Evolutionary conservation across 2,329 filamentous ascomycete genomes (phyloP).

Genomic region (Chrysosphaeria jannelii): DNA sequence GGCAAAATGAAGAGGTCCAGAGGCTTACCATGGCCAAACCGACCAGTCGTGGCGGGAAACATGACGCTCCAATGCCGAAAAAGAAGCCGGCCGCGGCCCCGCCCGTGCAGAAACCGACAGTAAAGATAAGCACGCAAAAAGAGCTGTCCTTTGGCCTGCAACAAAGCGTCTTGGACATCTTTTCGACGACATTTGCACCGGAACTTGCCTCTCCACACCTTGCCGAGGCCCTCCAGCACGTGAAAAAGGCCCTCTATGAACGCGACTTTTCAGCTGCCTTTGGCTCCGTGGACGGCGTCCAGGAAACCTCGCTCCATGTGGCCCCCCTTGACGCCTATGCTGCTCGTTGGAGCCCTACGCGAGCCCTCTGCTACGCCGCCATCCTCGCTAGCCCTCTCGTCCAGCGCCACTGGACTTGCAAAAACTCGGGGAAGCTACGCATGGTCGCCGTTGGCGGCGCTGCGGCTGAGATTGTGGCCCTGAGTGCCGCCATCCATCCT

Average conservation of each 20-base stretch:
- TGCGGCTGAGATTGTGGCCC: slow-evolving; percentile 28
- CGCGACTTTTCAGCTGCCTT: slow-evolving; percentile 67
- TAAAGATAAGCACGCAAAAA: no score
- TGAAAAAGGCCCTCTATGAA: slow-evolving; percentile 65
- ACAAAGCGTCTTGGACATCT: slow-evolving; percentile 31
- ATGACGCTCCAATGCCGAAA: no score
- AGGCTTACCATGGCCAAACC: no score
- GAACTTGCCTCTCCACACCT: slow-evolving; percentile 18
- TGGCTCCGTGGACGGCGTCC: slow-evolving; percentile 8
- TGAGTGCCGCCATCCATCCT: slow-evolving; percentile 9
- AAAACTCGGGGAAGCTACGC: neutral
- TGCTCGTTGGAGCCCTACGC: slow-evolving; percentile 64
- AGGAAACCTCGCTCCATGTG: neutral
- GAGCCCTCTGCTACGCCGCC: slow-evolving; percentile 51
- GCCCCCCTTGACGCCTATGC: slow-evolving; percentile 48
- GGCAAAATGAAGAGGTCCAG: no score
- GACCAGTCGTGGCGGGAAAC: no score
- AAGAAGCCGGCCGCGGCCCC: no score
- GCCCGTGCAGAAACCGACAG: no score
- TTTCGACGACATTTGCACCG: slow-evolving; percentile 29
- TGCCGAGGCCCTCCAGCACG: slow-evolving; percentile 34
- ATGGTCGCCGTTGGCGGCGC: slow-evolving; percentile 17
- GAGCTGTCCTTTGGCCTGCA: slow-evolving; percentile 2
- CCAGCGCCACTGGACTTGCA: slow-evolving; percentile 2
- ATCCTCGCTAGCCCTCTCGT: slow-evolving; percentile 12